Conservation (phyloP, 83 land plant species). For the Picea engelmannii region DNA sequence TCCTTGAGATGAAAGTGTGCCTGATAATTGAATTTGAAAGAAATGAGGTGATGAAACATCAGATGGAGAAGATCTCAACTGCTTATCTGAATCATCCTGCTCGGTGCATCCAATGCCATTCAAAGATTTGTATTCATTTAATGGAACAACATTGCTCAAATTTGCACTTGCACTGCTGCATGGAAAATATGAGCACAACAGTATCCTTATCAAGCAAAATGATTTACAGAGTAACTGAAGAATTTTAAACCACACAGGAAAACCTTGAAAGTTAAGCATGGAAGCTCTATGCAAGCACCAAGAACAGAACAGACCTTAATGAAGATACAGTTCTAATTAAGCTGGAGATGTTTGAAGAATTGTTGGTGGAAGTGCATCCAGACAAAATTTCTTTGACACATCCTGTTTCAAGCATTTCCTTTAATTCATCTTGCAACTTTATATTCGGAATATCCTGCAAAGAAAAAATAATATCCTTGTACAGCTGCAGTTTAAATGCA, state of each 20-base stretch:
- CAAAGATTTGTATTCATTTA: neutral
- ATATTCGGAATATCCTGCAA: too few species aligned
- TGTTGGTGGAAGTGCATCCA: too few species aligned
- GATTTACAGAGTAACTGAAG: neutral
- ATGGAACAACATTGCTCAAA: neutral
- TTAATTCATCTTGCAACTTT: too few species aligned
- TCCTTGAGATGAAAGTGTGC: neutral
- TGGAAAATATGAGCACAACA: constrained; percentile 1
- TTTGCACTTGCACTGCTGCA: constrained; percentile 9
- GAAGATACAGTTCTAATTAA: too few species aligned
- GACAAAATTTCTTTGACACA: too few species aligned
- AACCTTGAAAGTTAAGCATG: neutral
- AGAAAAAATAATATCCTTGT: too few species aligned
- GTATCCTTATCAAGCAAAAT: neutral
- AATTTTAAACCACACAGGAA: neutral
- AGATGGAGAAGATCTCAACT: neutral
- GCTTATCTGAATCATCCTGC: neutral
- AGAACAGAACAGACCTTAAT: neutral
- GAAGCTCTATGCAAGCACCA: neutral
- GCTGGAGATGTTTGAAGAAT: too few species aligned
- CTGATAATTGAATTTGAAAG: too few species aligned
- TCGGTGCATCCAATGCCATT: neutral
- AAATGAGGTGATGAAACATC: neutral
- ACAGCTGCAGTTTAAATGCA: too few species aligned
- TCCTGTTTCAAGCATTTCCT: too few species aligned